Percentiles rank a stretch among this genome's conserved stretches.
phyloP scores from a whole-genome alignment of 2,329 filamentous ascomycete species.

The Pyrenophora seminiperda region DNA sequence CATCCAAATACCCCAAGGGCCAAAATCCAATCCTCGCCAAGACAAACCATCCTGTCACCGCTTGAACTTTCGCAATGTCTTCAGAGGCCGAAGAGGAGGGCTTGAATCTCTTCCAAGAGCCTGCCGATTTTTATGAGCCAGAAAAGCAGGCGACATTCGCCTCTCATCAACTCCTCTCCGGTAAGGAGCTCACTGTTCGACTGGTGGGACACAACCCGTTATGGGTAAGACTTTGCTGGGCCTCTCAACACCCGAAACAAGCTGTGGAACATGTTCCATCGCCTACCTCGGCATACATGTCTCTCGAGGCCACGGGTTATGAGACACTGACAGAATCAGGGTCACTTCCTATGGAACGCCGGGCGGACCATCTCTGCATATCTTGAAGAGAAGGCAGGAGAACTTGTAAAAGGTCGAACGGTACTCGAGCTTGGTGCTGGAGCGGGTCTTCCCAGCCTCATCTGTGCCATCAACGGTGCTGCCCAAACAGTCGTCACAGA shows the following conservation, averaged over 20 bases:
- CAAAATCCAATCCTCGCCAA: conserved; percentile 29
- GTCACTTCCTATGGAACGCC: conserved; percentile 90
- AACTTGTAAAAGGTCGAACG: conserved; percentile 67
- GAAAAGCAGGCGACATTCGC: conserved; percentile 76
- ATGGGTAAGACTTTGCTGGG: conserved; percentile 62
- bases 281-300: neutral
- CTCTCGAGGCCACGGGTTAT: neutral
- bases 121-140: conserved; percentile 77
- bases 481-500: conserved; percentile 75
- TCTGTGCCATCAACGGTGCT: conserved; percentile 75
- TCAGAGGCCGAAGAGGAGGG: conserved; percentile 45
- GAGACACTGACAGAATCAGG: conserved; percentile 50
- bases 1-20: conserved; percentile 15
- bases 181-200: conserved; percentile 69
- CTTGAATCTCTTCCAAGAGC: conserved; percentile 74
- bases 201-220: conserved; percentile 86
- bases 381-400: conserved; percentile 69
- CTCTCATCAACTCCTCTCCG: conserved; percentile 71
- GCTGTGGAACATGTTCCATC: conserved; percentile 3
- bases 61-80: conserved; percentile 28
- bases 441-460: conserved; percentile 80
- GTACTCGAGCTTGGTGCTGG: conserved; percentile 90
- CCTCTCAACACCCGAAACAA: neutral
- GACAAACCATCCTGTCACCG: conserved; percentile 18
- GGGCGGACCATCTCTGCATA: conserved; percentile 77